phyloP scores from a whole-genome alignment of 148 eudicot genomes.

The Limonium bicolor region DNA sequence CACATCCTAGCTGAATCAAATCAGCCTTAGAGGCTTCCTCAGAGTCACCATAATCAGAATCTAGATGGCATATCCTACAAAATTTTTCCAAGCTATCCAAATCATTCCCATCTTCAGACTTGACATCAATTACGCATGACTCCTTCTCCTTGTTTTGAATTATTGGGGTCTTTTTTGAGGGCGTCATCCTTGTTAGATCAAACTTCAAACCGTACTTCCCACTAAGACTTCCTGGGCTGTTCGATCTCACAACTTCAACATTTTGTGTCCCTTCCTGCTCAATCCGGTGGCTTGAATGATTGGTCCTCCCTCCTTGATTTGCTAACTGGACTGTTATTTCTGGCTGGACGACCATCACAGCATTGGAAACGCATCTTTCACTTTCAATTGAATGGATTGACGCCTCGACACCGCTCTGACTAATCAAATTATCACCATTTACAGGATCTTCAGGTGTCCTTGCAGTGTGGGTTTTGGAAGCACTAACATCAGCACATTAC shows the following conservation, averaged over 20 bases:
- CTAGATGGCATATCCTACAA: conserved; percentile 74
- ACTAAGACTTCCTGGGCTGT: too few relatives aligned
- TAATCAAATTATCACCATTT: neutral
- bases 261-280: neutral
- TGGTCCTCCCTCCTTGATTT: neutral
- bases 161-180: too few relatives aligned
- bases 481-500: neutral
- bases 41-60: conserved; percentile 17
- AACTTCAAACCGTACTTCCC: too few relatives aligned
- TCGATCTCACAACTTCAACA: too few relatives aligned
- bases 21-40: conserved; percentile 11
- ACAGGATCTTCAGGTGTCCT: neutral
- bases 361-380: neutral
- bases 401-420: neutral
- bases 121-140: conserved; percentile 3
- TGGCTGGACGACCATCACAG: neutral
- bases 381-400: conserved; percentile 1
- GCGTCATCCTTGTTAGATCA: too few relatives aligned
- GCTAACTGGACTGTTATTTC: neutral
- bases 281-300: neutral
- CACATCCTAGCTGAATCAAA: conserved; percentile 51
- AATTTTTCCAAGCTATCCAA: conserved; percentile 4
- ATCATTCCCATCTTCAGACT: conserved; percentile 2
- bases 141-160: too few relatives aligned
- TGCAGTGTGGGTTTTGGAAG: neutral